These are phyloP conservation scores for Leishmania gerbilli DNA, from an alignment of 208 protist genomes.

Conservation along the genomic window DNA sequence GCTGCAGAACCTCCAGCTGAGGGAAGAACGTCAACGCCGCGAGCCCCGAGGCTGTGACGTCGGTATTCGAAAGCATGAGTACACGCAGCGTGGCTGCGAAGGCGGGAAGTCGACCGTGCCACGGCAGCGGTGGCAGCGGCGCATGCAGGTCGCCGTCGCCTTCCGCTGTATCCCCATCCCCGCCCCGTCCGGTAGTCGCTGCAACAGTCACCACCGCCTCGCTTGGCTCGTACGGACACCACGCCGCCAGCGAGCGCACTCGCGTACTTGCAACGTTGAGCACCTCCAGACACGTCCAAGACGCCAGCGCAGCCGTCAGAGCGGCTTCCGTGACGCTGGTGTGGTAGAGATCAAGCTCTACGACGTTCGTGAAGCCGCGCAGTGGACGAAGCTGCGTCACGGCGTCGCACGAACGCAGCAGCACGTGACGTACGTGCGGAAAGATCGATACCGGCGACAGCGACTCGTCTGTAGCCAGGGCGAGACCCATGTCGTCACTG, in stretches of 20 bases:
- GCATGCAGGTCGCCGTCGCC: not conserved
- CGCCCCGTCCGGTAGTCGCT: not conserved
- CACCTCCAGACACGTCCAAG: conserved; percentile 39
- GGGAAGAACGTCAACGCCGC: conserved; percentile 38
- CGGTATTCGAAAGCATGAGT: conserved; percentile 49
- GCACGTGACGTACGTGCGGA: conserved; percentile 27
- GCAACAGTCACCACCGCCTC: conserved; percentile 7
- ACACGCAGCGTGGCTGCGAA: conserved; percentile 44
- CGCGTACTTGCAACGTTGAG: conserved; percentile 38
- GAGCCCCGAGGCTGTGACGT: conserved; percentile 34
- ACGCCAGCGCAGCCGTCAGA: conserved; percentile 30
- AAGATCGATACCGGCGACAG: not conserved
- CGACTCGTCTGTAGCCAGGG: not conserved
- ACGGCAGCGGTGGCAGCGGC: not conserved
- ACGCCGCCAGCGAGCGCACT: conserved; percentile 31
- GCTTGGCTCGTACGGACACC: conserved; percentile 11
- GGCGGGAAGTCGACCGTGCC: conserved; percentile 11
- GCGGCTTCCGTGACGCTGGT: conserved; percentile 37
- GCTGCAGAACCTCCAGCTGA: conserved; percentile 33
- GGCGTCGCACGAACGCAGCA: conserved; percentile 50
- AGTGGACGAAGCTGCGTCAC: conserved; percentile 36
- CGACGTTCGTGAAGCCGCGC: conserved; percentile 26
- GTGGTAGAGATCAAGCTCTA: conserved; percentile 66
- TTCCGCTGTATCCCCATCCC: not conserved
- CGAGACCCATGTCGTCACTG: not conserved